Percentiles rank a stretch among this genome's conserved stretches.
phyloP scores from a whole-genome alignment of 2,329 filamentous ascomycete genomes.

The Epichloe hybrida region DNA sequence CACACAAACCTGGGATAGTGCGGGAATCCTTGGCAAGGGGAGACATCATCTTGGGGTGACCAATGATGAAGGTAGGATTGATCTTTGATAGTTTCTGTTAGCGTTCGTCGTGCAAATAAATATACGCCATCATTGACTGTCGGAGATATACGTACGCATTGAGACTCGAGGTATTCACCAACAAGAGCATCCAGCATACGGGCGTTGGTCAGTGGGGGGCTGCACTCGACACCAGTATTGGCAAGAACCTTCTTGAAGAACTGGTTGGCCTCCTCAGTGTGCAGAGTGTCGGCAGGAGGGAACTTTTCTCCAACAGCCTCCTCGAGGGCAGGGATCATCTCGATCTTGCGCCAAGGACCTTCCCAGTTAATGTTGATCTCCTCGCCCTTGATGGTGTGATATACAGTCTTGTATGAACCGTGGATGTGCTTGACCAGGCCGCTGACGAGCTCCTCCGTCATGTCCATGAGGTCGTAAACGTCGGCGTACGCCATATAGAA shows the following conservation, averaged over 20 bases:
- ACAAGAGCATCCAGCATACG: slow-evolving; percentile 94
- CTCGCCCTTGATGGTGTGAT: slow-evolving; percentile 76
- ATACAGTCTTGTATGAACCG: slow-evolving; percentile 72
- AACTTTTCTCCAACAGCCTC: slow-evolving; percentile 87
- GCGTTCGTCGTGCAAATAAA: background rate
- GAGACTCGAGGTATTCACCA: slow-evolving; percentile 90
- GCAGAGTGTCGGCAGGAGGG: slow-evolving; percentile 74
- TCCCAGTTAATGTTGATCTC: slow-evolving; percentile 91
- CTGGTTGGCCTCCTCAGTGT: slow-evolving; percentile 76
- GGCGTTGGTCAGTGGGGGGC: slow-evolving; percentile 80
- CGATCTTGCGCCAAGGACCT: slow-evolving; percentile 79
- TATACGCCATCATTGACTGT: background rate
- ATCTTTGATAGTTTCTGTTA: slow-evolving; percentile 24
- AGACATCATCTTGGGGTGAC: slow-evolving; percentile 62
- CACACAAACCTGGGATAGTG: slow-evolving; percentile 67
- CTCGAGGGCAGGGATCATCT: slow-evolving; percentile 83
- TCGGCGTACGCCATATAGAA: slow-evolving; percentile 94
- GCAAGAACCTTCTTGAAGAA: slow-evolving; percentile 75
- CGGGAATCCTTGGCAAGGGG: slow-evolving; percentile 95
- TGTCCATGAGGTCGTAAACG: slow-evolving; percentile 66
- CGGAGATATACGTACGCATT: slow-evolving; percentile 37
- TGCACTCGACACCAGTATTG: slow-evolving; percentile 84
- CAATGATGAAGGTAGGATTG: slow-evolving; percentile 57
- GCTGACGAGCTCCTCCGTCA: slow-evolving; percentile 88
- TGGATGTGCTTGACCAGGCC: slow-evolving; percentile 79